Percentiles rank a stretch among this genome's conserved stretches.
phyloP scores from a whole-genome alignment of 768 basidiomycete species.

The Rhodosporidiobolus sp. region DNA sequence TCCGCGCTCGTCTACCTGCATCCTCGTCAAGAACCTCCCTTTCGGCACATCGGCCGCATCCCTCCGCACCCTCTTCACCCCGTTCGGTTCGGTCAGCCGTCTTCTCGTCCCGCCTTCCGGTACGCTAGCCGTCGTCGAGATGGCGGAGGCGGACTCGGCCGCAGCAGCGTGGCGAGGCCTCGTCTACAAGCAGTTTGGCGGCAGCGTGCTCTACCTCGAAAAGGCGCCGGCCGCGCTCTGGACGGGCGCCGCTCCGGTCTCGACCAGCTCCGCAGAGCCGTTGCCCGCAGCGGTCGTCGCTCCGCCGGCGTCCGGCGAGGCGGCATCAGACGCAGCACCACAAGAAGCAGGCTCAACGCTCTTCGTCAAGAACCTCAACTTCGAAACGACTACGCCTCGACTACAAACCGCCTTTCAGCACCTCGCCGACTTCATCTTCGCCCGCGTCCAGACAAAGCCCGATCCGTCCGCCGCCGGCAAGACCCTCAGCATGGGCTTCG shows the following conservation, averaged over 20 bases:
- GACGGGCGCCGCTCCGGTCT: slow-evolving; percentile 40
- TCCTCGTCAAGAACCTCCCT: slow-evolving; percentile 95
- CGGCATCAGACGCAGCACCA: too few species aligned
- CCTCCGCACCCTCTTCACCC: slow-evolving; percentile 73
- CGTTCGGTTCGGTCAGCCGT: slow-evolving; percentile 66
- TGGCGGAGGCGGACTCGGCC: slow-evolving; percentile 67
- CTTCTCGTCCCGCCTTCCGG: slow-evolving; percentile 87
- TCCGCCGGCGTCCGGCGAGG: too few species aligned
- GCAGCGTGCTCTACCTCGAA: slow-evolving; percentile 86
- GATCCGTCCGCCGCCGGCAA: slow-evolving; percentile 70
- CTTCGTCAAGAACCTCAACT: slow-evolving; percentile 93
- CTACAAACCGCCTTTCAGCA: slow-evolving; percentile 67
- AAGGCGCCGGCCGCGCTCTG: slow-evolving; percentile 87
- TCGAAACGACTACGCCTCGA: slow-evolving; percentile 75
- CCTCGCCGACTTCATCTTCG: slow-evolving; percentile 77
- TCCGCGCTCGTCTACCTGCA: slow-evolving; percentile 65
- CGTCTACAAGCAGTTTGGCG: slow-evolving; percentile 81
- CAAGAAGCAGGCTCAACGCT: slow-evolving; percentile 72
- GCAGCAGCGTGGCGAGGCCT: slow-evolving; percentile 72
- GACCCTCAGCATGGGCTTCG: slow-evolving; percentile 88
- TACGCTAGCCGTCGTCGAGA: slow-evolving; percentile 88
- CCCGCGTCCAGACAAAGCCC: slow-evolving; percentile 80
- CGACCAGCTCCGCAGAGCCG: background rate
- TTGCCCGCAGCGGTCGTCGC: too few species aligned
- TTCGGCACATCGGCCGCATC: slow-evolving; percentile 75